These are phyloP conservation scores for Exophiala aquamarina DNA, from an alignment of 2,329 filamentous ascomycete species.

Conservation along the genomic window DNA sequence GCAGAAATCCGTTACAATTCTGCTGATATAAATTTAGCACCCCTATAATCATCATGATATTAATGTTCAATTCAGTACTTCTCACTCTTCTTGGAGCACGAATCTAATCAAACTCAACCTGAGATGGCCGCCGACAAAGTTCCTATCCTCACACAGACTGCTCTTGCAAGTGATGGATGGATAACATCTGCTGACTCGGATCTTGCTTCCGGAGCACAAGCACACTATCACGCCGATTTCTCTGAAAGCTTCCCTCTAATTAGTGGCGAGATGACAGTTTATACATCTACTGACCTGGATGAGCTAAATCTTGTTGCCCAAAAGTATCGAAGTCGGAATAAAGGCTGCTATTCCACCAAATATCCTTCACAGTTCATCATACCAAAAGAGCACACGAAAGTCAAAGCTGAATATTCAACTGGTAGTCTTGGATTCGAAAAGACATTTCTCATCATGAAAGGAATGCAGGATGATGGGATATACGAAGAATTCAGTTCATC, in stretches of 20 bases:
- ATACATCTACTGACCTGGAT: conserved; percentile 6
- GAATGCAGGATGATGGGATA: conserved; percentile 3
- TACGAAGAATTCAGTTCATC: conserved; percentile 6
- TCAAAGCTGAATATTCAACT: conserved; percentile 31
- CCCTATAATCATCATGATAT: too few relatives aligned
- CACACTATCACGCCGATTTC: conserved; percentile 15
- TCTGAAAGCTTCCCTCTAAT: conserved; percentile 12
- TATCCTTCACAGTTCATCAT: conserved; percentile 8
- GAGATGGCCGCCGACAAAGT: conserved; percentile 12
- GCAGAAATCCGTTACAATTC: too few relatives aligned
- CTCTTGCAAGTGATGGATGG: conserved; percentile 6
- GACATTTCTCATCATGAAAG: conserved; percentile 12
- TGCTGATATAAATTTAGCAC: too few relatives aligned
- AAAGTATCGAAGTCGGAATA: conserved; percentile 4
- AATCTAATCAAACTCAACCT: too few relatives aligned
- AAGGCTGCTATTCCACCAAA: conserved; percentile 1
- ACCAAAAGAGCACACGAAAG: conserved; percentile 29
- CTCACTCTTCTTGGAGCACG: too few relatives aligned
- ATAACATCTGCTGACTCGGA: conserved; percentile 6
- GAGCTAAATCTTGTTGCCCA: conserved; percentile 7
- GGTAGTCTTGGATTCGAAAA: conserved; percentile 12
- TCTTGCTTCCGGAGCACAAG: conserved; percentile 5
- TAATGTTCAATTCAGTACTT: too few relatives aligned
- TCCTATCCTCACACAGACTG: conserved; percentile 8
- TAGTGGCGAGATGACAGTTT: conserved; percentile 12